These are phyloP conservation scores for Hanseniaspora pseudoguilliermondii DNA, from an alignment of 805 yeast species.

Conservation along the genomic window DNA sequence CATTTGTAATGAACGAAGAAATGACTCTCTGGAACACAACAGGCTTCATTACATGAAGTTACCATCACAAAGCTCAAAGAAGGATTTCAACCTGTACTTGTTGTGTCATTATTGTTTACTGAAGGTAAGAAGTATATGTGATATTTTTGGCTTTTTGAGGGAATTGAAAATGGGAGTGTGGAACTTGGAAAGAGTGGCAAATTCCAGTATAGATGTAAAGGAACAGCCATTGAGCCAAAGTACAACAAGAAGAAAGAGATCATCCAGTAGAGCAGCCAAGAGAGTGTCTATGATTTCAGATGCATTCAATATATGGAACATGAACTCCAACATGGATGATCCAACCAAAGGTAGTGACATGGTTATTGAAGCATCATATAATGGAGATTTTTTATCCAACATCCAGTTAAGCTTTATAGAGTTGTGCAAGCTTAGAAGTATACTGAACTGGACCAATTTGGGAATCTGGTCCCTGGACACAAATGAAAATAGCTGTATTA, in stretches of 20 bases:
- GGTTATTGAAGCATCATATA: slow-evolving; percentile 16
- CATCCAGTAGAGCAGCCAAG: slow-evolving; percentile 9
- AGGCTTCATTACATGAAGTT: slow-evolving; percentile 59
- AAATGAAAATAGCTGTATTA: slow-evolving; percentile 15
- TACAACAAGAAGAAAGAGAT: slow-evolving; percentile 3
- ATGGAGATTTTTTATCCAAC: slow-evolving; percentile 21
- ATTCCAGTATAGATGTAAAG: neutral
- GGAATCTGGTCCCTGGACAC: slow-evolving; percentile 59
- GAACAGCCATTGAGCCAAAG: neutral
- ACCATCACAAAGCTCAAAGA: slow-evolving; percentile 22
- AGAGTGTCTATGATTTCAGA: slow-evolving; percentile 14
- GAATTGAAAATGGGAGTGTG: slow-evolving; percentile 48
- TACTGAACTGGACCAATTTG: slow-evolving; percentile 69
- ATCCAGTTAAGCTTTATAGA: slow-evolving; percentile 51
- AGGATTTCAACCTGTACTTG: slow-evolving; percentile 37
- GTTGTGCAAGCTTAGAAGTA: slow-evolving; percentile 48
- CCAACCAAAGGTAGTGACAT: neutral
- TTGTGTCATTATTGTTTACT: slow-evolving; percentile 72
- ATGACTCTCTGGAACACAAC: slow-evolving; percentile 60
- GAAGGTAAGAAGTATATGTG: slow-evolving; percentile 71
- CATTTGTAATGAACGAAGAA: slow-evolving; percentile 69
- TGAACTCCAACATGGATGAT: neutral
- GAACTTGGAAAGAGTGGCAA: slow-evolving; percentile 36
- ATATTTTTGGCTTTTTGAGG: slow-evolving; percentile 64
- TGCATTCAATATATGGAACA: slow-evolving; percentile 13